Evolutionary conservation across 768 basidiomycete genomes (phyloP).

Genomic region (Collybia nuda): DNA sequence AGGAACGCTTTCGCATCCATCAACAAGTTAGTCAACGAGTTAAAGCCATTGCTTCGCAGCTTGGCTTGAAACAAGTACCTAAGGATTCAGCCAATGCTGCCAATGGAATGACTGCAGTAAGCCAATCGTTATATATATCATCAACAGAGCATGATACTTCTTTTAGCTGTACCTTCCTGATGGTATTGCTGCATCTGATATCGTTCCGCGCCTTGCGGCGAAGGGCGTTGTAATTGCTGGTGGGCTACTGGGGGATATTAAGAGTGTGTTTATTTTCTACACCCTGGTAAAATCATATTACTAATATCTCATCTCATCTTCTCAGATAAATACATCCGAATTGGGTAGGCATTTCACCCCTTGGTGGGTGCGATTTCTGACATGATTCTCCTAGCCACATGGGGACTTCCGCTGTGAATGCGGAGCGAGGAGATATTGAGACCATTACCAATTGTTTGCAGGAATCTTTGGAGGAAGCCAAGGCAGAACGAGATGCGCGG

Average conservation of each 20-base stretch:
- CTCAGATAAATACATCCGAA: slow-evolving; percentile 75
- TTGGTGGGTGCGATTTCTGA: background rate
- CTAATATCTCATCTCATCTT: slow-evolving; percentile 5
- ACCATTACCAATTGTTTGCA: slow-evolving; percentile 57
- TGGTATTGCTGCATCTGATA: slow-evolving; percentile 62
- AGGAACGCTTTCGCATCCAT: slow-evolving; percentile 72
- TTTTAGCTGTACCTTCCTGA: slow-evolving; percentile 70
- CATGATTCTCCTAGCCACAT: slow-evolving; percentile 59
- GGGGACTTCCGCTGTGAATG: slow-evolving; percentile 74
- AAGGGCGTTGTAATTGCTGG: slow-evolving; percentile 77
- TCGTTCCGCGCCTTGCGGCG: slow-evolving; percentile 65
- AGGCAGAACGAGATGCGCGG: slow-evolving; percentile 1
- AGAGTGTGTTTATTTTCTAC: slow-evolving; percentile 37
- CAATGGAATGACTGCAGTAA: slow-evolving; percentile 86
- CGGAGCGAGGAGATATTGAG: slow-evolving; percentile 67
- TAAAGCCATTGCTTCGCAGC: slow-evolving; percentile 55
- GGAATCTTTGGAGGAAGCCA: slow-evolving; percentile 39
- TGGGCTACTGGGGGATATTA: slow-evolving; percentile 68
- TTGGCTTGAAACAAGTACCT: slow-evolving; percentile 73
- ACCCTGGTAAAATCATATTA: background rate
- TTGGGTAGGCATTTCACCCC: slow-evolving; percentile 47
- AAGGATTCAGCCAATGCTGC: slow-evolving; percentile 56
- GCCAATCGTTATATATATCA: slow-evolving; percentile 6
- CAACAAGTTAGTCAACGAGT: slow-evolving; percentile 60
- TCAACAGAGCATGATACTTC: background rate